Percentiles rank a stretch among this genome's conserved stretches.
phyloP scores from a whole-genome alignment of 2,329 filamentous ascomycete species.

The Alternaria panax region DNA sequence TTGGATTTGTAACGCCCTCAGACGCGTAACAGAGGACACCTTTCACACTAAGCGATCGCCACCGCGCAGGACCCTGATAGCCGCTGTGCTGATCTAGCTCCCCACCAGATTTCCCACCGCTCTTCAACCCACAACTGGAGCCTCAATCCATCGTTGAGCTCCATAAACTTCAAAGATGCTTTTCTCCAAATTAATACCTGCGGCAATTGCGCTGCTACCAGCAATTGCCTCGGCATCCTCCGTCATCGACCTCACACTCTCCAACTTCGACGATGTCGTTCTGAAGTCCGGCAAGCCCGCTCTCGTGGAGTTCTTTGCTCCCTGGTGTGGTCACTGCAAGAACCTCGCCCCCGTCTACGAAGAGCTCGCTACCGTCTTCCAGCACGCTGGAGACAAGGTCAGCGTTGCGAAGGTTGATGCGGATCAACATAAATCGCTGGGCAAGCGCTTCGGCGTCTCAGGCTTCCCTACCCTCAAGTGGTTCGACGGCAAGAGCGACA shows the following conservation, averaged over 20 bases:
- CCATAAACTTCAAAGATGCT: constrained; percentile 37
- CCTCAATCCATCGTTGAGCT: constrained; percentile 30
- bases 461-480: constrained; percentile 98
- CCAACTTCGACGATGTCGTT: constrained; percentile 91
- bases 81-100: constrained; percentile 23
- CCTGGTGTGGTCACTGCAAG: constrained; percentile 99
- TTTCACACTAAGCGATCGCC: constrained; percentile 40
- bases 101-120: constrained; percentile 20
- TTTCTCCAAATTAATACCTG: constrained; percentile 42
- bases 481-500: constrained; percentile 93
- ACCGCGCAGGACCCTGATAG: constrained; percentile 26
- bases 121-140: constrained; percentile 24
- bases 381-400: constrained; percentile 76
- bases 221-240: constrained; percentile 70
- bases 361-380: constrained; percentile 79
- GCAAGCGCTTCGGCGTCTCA: constrained; percentile 85
- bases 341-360: constrained; percentile 94
- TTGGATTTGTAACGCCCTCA: constrained; percentile 37
- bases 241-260: constrained; percentile 86
- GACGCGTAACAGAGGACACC: constrained; percentile 38
- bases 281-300: constrained; percentile 93
- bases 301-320: constrained; percentile 96
- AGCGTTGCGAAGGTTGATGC: constrained; percentile 96
- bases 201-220: constrained; percentile 43
- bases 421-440: constrained; percentile 83